Evolutionary conservation across 2,329 filamentous ascomycete species (phyloP), one percentile per base, ranked within the genome.

Genomic region (Pyrenochaeta sp.): DNA sequence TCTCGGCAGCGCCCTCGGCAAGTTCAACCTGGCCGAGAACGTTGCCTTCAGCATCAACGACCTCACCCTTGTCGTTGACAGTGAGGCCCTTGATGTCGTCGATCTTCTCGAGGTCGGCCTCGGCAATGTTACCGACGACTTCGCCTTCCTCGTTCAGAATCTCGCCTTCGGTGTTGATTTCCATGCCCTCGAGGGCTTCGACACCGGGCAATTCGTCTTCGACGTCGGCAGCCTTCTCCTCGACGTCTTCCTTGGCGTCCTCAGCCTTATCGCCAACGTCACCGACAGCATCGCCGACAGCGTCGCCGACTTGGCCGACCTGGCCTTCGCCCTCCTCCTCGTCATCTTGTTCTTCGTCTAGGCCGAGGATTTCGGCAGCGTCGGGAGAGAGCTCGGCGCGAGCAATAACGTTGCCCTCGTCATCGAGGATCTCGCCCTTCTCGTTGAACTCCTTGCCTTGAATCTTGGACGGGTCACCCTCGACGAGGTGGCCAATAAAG

Each of bases 371-470:
- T 27, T 74, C 66, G 43, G 69, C 70, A 11, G 68, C 71, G 41
- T 79, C 77, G 6, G 74, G 71, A 57, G 77, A 75, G 28, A 80
- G 69, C 39, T 78, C 73, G 3, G 80, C 77, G 41, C 75, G 74
- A 41, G 79, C 80, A 38, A 82, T 69, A 35, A 81, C 74, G 34
- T 80, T 77, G 40, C 80, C 80, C 3, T 78, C 72, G 3, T 80
- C 73, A 46, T 81, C 77, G n/a, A 81, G 62, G 47, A 82, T 80
- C 55, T 81, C 78, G 37, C 80, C 80, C 18, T 79, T 70, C 48
- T 78, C 74, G 55, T 81, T 81, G 50, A 79, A 74, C 30, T 73
- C 74, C 39, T 71, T 70, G 58, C 77, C 76, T 56, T 76, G 65
- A 23, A 80, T 75, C 40, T 78, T 65, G 22, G 72, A 56, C 43